Conservation (phyloP, 306 rosid genomes). For the Hippophae gyantsensis region DNA sequence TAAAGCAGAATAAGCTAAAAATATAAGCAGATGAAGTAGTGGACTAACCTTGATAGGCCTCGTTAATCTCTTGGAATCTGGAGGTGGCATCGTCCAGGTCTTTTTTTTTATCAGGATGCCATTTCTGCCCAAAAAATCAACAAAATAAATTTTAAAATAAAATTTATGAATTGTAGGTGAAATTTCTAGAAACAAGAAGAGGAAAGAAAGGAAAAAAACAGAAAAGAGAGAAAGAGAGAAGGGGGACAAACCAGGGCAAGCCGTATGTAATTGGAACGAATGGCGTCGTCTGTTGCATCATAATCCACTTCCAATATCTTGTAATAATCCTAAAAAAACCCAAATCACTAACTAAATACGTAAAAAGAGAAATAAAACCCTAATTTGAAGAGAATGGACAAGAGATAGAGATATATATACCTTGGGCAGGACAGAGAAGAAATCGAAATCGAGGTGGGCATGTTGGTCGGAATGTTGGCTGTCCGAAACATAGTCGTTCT, state of each 20-base stretch:
- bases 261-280: constrained; percentile 87
- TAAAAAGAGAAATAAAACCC: neutral
- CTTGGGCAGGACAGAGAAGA: constrained; percentile 59
- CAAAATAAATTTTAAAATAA: neutral
- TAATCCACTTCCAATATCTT: constrained; percentile 86
- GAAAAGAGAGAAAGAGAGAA: neutral
- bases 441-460: constrained; percentile 14
- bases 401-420: constrained; percentile 16
- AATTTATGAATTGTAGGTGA: too few species aligned
- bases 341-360: neutral
- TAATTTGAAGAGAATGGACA: neutral
- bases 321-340: constrained; percentile 54
- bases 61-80: constrained; percentile 80
- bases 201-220: neutral
- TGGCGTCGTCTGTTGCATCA: constrained; percentile 69
- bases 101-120: constrained; percentile 95
- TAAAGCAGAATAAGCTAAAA: too few species aligned
- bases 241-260: constrained; percentile 62
- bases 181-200: neutral
- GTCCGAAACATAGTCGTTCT: constrained; percentile 17
- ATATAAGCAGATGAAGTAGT: neutral
- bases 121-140: constrained; percentile 43
- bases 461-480: constrained; percentile 31
- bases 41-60: constrained; percentile 71
- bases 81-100: constrained; percentile 55